Conservation (phyloP, 768 basidiomycete genomes). For the Botryobasidium botryosum region DNA sequence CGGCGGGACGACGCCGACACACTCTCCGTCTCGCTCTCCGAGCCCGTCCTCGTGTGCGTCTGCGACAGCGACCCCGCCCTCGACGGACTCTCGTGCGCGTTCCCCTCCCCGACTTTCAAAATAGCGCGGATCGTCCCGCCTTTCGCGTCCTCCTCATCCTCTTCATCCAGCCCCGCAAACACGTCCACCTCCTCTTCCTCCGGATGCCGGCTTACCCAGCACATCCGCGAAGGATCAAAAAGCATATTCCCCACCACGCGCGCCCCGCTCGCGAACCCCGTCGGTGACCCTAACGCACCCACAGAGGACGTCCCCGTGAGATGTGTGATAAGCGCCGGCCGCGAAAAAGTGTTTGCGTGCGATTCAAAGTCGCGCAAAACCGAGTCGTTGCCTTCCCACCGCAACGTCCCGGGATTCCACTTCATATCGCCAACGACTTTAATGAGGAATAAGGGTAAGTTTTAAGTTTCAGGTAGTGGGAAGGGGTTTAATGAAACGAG, state of each 20-base stretch:
- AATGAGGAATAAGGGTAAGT: neutral
- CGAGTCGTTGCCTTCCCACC: slow-evolving; percentile 97
- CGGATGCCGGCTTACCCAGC: slow-evolving; percentile 78
- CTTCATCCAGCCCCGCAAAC: slow-evolving; percentile 85
- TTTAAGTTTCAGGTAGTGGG: no score
- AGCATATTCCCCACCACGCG: slow-evolving; percentile 96
- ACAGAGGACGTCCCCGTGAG: slow-evolving; percentile 68
- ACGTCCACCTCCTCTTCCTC: slow-evolving; percentile 92
- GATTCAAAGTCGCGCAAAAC: slow-evolving; percentile 78
- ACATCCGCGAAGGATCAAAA: slow-evolving; percentile 88
- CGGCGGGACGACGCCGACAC: neutral
- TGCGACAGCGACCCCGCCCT: slow-evolving; percentile 18
- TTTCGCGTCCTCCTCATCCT: slow-evolving; percentile 57
- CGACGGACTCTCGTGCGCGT: no score
- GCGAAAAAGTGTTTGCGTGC: slow-evolving; percentile 61
- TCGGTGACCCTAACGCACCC: slow-evolving; percentile 46
- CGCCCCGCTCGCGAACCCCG: slow-evolving; percentile 55
- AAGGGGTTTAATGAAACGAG: slow-evolving; percentile 4
- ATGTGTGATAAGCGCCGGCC: slow-evolving; percentile 92
- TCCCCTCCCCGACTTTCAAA: slow-evolving; percentile 12
- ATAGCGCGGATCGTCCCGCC: slow-evolving; percentile 65
- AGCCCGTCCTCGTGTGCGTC: slow-evolving; percentile 15
- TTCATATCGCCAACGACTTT: slow-evolving; percentile 91
- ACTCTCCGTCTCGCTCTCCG: slow-evolving; percentile 22
- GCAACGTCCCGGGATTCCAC: slow-evolving; percentile 79